These are phyloP conservation scores for Diversispora epigaea DNA, from an alignment of 192 early-diverging fungal genomes.

Conservation along the genomic window DNA sequence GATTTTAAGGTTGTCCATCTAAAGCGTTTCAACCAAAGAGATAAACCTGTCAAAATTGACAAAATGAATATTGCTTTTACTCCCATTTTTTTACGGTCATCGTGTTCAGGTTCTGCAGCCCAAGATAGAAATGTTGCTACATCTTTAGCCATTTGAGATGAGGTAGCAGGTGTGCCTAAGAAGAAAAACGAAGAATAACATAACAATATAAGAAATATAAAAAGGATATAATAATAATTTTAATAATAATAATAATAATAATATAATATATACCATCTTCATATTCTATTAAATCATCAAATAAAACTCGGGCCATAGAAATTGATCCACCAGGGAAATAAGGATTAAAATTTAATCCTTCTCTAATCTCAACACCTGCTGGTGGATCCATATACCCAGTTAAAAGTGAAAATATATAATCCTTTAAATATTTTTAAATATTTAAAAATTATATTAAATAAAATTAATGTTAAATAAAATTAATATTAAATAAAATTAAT, in stretches of 20 bases:
- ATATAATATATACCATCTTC: conserved; percentile 66
- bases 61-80: conserved; percentile 80
- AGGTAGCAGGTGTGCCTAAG: conserved; percentile 81
- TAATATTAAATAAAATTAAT: conserved; percentile 8
- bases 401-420: conserved; percentile 94
- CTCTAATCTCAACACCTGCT: conserved; percentile 87
- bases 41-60: conserved; percentile 67
- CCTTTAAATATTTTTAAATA: conserved; percentile 40
- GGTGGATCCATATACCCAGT: conserved; percentile 95
- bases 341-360: conserved; percentile 97
- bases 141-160: conserved; percentile 97
- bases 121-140: conserved; percentile 91
- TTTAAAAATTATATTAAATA: neutral
- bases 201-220: neutral
- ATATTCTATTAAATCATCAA: conserved; percentile 92
- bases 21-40: conserved; percentile 90
- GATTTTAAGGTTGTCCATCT: conserved; percentile 91
- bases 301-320: conserved; percentile 91
- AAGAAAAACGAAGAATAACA: neutral
- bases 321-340: conserved; percentile 99
- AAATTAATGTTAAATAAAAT: neutral
- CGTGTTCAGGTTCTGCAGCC: conserved; percentile 96
- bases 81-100: conserved; percentile 96
- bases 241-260: no score
- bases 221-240: neutral